Evolutionary conservation across 176 grass and related monocot genomes (phyloP).

Genomic region (Phoenix roebelenii): DNA sequence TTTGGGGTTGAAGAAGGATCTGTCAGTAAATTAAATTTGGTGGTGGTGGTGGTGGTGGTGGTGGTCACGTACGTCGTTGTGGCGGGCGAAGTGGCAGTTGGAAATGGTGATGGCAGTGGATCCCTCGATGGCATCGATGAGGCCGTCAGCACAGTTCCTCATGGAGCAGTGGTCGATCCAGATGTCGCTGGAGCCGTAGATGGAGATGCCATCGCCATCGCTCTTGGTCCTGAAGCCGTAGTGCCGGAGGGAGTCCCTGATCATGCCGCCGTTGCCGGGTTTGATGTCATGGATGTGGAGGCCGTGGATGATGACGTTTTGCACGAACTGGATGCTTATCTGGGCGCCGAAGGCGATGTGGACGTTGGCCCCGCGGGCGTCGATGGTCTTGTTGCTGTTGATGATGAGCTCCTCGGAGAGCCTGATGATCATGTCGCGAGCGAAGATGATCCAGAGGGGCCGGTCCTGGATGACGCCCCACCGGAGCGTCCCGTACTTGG

Average conservation of each 20-base stretch:
- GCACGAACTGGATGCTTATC: background rate
- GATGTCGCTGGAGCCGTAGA: conserved; percentile 2
- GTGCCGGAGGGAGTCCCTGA: conserved; percentile 6
- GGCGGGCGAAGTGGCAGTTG: conserved; percentile 9
- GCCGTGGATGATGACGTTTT: conserved; percentile 13
- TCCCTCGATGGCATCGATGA: conserved; percentile 1
- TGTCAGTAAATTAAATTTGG: too few relatives aligned
- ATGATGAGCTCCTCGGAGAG: conserved; percentile 60
- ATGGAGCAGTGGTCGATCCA: conserved; percentile 3
- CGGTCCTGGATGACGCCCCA: conserved; percentile 42
- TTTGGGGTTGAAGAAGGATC: too few relatives aligned
- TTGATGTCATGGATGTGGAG: conserved; percentile 16
- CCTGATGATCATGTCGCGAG: conserved; percentile 48
- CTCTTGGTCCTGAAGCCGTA: conserved; percentile 1
- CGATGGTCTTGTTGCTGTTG: conserved; percentile 71
- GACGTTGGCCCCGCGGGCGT: conserved; percentile 66
- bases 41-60: too few relatives aligned
- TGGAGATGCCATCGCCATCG: conserved; percentile 6
- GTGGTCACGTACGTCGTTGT: conserved; percentile 40
- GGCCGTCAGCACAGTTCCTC: background rate
- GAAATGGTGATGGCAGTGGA: conserved; percentile 5
- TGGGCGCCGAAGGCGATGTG: conserved; percentile 50
- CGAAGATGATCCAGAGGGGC: conserved; percentile 78
- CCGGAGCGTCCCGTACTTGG: conserved; percentile 50
- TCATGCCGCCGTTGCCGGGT: background rate